phyloP scores from a whole-genome alignment of 768 basidiomycete species.

The Suillus paluster region DNA sequence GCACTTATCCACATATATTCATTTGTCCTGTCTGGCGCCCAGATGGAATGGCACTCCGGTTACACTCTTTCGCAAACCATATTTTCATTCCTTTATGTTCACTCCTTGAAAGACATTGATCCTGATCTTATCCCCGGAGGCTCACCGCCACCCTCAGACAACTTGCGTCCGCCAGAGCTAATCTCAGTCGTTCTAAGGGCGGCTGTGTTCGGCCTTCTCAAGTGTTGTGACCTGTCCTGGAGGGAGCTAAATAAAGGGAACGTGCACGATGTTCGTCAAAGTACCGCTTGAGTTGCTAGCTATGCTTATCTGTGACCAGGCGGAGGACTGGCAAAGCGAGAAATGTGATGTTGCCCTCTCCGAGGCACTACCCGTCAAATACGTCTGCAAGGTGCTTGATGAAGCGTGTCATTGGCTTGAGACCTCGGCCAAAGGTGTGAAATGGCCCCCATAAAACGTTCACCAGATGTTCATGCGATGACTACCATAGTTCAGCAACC shows the following conservation, averaged over 20 bases:
- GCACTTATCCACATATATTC: constrained; percentile 18
- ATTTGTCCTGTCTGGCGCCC: constrained; percentile 16
- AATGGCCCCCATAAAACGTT: constrained; percentile 4
- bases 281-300: constrained; percentile 15
- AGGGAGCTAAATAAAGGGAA: constrained; percentile 77
- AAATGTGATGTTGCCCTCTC: constrained; percentile 81
- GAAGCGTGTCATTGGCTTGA: constrained; percentile 66
- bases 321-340: constrained; percentile 90
- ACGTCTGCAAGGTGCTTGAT: constrained; percentile 59
- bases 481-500: constrained; percentile 1
- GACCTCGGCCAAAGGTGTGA: constrained; percentile 45
- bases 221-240: constrained; percentile 84
- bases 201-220: constrained; percentile 69
- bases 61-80: constrained; percentile 87
- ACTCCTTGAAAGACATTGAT: constrained; percentile 63
- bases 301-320: constrained; percentile 44
- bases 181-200: constrained; percentile 71
- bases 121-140: constrained; percentile 48
- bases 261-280: constrained; percentile 71
- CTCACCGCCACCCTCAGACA: constrained; percentile 37
- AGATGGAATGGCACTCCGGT: constrained; percentile 92
- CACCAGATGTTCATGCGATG: background rate
- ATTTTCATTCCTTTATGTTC: constrained; percentile 77
- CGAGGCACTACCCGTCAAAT: constrained; percentile 61
- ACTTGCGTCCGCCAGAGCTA: constrained; percentile 60